These are phyloP conservation scores for Thalassiosira oceanica DNA, from an alignment of 352 stramenopile genomes.

Conservation along the genomic window DNA sequence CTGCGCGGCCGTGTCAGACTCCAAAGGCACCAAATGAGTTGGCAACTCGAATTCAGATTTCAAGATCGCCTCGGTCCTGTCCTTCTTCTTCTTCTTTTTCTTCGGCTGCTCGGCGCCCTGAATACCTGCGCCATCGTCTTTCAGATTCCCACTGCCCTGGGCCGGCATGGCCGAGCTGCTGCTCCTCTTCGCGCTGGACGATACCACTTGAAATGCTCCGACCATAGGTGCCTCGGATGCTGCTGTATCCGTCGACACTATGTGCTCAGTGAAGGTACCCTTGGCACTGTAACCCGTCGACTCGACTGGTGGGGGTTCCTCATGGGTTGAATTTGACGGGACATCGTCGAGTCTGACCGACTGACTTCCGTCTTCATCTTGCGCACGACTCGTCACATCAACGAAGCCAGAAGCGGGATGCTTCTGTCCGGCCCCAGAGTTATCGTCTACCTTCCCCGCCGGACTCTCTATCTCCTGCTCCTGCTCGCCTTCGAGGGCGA, in stretches of 20 bases:
- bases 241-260: constrained; percentile 1
- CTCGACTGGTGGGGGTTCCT: background rate
- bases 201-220: constrained; percentile 31
- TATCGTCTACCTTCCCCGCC: background rate
- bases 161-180: constrained; percentile 1
- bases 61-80: constrained; percentile 10
- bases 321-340: background rate
- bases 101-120: constrained; percentile 9
- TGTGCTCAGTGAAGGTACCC: constrained; percentile 30
- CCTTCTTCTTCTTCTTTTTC: constrained; percentile 48
- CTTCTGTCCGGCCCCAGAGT: background rate
- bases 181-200: background rate
- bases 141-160: constrained; percentile 7
- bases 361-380: background rate
- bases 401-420: no score
- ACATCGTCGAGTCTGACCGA: background rate
- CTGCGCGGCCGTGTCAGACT: constrained; percentile 66
- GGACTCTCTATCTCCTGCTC: background rate
- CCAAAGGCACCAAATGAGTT: constrained; percentile 34
- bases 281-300: constrained; percentile 16
- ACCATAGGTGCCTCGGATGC: constrained; percentile 35
- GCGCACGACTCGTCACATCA: no score
- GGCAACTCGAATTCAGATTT: constrained; percentile 45
- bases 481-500: constrained; percentile 45
- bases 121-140: background rate